Conservation (phyloP, 2,329 filamentous ascomycete genomes). For the Diaporthe citri region DNA sequence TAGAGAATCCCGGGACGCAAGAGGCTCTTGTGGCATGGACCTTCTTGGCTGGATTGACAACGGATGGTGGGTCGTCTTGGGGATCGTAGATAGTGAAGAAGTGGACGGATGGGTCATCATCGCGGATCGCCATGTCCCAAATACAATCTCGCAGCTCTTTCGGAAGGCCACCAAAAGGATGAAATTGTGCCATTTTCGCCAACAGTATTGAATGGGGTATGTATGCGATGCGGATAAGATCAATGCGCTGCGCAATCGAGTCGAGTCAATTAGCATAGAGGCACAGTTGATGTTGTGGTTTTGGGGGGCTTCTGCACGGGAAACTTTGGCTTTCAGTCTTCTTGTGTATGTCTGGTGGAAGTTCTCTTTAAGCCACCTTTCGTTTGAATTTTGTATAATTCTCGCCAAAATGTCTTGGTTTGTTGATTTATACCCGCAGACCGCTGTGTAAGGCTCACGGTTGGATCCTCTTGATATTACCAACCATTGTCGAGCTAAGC, state of each 20-base stretch:
- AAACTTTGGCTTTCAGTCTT: too few species aligned
- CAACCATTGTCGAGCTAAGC: too few species aligned
- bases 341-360: too few species aligned
- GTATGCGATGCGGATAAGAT: not conserved
- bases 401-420: too few species aligned
- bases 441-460: too few species aligned
- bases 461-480: too few species aligned
- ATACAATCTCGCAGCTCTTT: not conserved
- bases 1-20: not conserved
- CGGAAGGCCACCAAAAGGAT: not conserved
- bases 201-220: not conserved
- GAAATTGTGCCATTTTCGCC: not conserved
- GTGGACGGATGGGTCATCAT: not conserved
- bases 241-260: not conserved
- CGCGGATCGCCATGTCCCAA: slow-evolving; percentile 2
- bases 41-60: not conserved
- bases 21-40: not conserved
- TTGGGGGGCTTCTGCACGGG: not conserved
- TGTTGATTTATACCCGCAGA: too few species aligned
- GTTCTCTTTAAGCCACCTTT: too few species aligned
- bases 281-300: not conserved
- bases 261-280: not conserved
- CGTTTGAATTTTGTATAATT: too few species aligned
- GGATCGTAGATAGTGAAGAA: not conserved
- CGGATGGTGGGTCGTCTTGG: not conserved